Conservation (phyloP, 805 yeast species). For the Starmerella potacharoeniae region DNA sequence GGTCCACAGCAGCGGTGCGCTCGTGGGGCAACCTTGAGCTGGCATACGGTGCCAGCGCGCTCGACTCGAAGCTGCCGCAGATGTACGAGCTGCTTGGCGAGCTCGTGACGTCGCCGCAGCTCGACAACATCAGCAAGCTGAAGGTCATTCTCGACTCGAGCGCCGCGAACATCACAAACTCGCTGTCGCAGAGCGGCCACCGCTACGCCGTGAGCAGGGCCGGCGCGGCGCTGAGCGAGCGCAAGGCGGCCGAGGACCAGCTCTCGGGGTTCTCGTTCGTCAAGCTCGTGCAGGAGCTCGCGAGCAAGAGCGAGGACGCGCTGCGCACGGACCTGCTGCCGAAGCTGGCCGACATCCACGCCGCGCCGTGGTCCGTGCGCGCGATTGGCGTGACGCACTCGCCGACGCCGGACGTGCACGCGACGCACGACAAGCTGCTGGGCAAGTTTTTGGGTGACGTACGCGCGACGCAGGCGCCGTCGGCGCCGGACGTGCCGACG, state of each 20-base stretch:
- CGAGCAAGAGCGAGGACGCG: conserved; percentile 39
- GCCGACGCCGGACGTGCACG: conserved; percentile 14
- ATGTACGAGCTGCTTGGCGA: conserved; percentile 59
- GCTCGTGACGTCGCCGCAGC: conserved; percentile 57
- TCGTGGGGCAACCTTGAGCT: conserved; percentile 18
- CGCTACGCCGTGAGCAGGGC: conserved; percentile 63
- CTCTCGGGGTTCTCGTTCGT: conserved; percentile 71
- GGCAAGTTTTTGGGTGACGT: conserved; percentile 2
- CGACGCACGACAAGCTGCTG: conserved; percentile 10
- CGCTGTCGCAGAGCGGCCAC: conserved; percentile 82
- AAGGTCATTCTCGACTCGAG: conserved; percentile 59
- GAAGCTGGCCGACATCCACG: conserved; percentile 34
- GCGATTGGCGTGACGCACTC: conserved; percentile 24
- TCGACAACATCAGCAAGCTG: conserved; percentile 54
- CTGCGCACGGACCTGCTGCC: conserved; percentile 49
- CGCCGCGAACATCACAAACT: conserved; percentile 65
- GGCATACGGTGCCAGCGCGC: conserved; percentile 21
- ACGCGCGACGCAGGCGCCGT: conserved; percentile 29
- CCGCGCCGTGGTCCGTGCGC: conserved; percentile 18
- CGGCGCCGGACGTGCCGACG: conserved; percentile 9
- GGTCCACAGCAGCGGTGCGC: conserved; percentile 34
- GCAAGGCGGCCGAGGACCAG: conserved; percentile 49
- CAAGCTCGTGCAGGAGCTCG: conserved; percentile 51
- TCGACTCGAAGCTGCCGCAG: conserved; percentile 49
- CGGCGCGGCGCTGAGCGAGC: conserved; percentile 48